A percentile compares a stretch with the other conserved stretches of the same genome.
Evolutionary conservation across 371 early-diverging fungal genomes (phyloP).

Genomic region (Mortierella sp.): DNA sequence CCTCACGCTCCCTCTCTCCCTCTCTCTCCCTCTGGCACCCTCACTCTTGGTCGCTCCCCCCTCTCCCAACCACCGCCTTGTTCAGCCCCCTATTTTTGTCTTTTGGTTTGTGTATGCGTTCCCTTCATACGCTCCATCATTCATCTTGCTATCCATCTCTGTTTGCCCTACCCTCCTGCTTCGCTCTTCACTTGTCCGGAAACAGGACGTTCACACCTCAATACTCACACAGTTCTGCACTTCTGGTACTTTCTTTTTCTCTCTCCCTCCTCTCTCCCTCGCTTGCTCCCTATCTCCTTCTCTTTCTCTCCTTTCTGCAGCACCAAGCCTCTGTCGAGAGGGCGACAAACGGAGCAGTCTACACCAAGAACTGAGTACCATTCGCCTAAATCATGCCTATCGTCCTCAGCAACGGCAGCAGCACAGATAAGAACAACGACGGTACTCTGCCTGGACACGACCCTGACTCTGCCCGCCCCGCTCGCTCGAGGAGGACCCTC

Average conservation of each 20-base stretch:
- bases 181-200: background rate
- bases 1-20: background rate
- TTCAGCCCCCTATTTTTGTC: slow-evolving; percentile 18
- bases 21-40: background rate
- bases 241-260: background rate
- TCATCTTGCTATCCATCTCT: slow-evolving; percentile 15
- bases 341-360: too few species aligned
- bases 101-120: background rate
- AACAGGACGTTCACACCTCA: background rate
- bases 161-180: slow-evolving; percentile 7
- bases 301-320: slow-evolving; percentile 7
- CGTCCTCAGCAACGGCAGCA: slow-evolving; percentile 15
- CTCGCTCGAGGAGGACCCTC: too few species aligned
- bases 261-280: background rate
- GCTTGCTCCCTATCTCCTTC: background rate
- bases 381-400: slow-evolving; percentile 26
- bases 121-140: background rate
- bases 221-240: background rate
- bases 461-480: background rate
- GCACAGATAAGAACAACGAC: slow-evolving; percentile 8
- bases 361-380: too few species aligned
- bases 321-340: background rate
- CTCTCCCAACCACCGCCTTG: background rate
- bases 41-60: background rate
- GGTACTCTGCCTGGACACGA: slow-evolving; percentile 17